Conservation (phyloP, 331 rosid species). For the Cucumis variabilis region DNA sequence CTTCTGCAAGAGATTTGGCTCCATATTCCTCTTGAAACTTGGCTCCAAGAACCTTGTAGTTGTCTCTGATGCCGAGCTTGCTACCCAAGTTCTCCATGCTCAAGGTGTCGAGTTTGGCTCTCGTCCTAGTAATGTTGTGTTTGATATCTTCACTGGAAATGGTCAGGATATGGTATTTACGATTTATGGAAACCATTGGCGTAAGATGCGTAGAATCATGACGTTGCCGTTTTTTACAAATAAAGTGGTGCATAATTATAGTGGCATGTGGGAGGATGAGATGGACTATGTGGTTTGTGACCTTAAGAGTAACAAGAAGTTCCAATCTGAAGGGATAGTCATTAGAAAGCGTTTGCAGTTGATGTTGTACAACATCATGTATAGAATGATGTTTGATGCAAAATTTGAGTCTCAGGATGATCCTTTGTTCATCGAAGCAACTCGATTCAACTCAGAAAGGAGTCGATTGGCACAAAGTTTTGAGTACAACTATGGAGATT, state of each 20-base stretch:
- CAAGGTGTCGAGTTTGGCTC: conserved; percentile 83
- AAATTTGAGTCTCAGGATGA: conserved; percentile 82
- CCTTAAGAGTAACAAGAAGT: conserved; percentile 44
- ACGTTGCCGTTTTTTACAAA: conserved; percentile 84
- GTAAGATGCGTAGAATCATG: conserved; percentile 89
- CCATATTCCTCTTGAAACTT: conserved; percentile 66
- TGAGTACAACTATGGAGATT: conserved; percentile 44
- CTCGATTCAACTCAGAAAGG: conserved; percentile 68
- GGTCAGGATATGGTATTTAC: conserved; percentile 96
- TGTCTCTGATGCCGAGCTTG: conserved; percentile 67
- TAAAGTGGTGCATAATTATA: conserved; percentile 73
- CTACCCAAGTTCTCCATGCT: conserved; percentile 77
- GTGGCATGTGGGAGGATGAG: conserved; percentile 87
- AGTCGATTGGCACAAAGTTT: conserved; percentile 87
- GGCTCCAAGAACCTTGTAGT: conserved; percentile 76
- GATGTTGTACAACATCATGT: conserved; percentile 84
- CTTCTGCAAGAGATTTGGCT: conserved; percentile 60
- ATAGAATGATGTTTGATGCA: conserved; percentile 85
- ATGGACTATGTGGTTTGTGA: conserved; percentile 73
- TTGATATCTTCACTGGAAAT: conserved; percentile 77
- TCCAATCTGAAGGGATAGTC: conserved; percentile 58
- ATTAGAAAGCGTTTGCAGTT: conserved; percentile 69
- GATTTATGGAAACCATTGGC: conserved; percentile 79
- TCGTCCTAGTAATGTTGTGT: conserved; percentile 75
- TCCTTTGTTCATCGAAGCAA: conserved; percentile 80